A percentile compares a stretch with the other conserved stretches of the same genome.
phyloP scores from a whole-genome alignment of 257 asterid species.

The Gentiana straminea region DNA sequence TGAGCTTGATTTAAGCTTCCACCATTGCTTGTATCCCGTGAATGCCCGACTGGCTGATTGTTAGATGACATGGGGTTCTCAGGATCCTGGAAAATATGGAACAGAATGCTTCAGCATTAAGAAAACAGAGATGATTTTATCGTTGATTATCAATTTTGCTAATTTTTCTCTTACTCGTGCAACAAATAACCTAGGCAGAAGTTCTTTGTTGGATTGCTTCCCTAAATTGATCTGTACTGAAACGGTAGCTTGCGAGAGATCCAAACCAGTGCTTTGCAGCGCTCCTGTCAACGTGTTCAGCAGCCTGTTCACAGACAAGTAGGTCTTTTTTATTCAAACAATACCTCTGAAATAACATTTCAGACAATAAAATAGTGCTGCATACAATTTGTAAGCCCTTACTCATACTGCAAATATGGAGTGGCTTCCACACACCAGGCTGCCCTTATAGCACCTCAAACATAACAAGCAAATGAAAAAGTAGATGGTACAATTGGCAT shows the following conservation, averaged over 20 bases:
- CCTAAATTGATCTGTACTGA: constrained; percentile 88
- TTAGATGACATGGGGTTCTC: constrained; percentile 30
- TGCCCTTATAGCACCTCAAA: too few relatives aligned
- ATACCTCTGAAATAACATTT: neutral
- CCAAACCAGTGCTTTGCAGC: constrained; percentile 71
- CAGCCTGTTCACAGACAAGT: constrained; percentile 38
- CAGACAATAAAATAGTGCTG: too few relatives aligned
- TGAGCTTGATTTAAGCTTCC: constrained; percentile 43
- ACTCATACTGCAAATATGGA: too few relatives aligned
- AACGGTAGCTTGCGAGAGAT: constrained; percentile 74
- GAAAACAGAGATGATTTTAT: neutral
- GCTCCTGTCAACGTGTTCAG: constrained; percentile 76
- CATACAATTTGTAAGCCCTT: too few relatives aligned
- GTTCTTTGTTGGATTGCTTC: constrained; percentile 46
- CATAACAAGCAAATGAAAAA: too few relatives aligned
- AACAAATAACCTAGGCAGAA: constrained; percentile 26
- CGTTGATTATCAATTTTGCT: neutral
- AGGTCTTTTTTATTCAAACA: neutral
- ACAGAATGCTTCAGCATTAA: constrained; percentile 1
- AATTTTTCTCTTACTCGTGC: constrained; percentile 26
- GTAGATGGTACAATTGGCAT: too few relatives aligned
- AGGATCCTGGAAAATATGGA: constrained; percentile 30
- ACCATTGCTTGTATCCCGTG: constrained; percentile 20
- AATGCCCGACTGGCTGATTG: constrained; percentile 32
- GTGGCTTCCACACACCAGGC: too few relatives aligned